Base-by-base conservation (phyloP, 2,329 filamentous ascomycete genomes). In the Blastomyces silverae region DNA sequence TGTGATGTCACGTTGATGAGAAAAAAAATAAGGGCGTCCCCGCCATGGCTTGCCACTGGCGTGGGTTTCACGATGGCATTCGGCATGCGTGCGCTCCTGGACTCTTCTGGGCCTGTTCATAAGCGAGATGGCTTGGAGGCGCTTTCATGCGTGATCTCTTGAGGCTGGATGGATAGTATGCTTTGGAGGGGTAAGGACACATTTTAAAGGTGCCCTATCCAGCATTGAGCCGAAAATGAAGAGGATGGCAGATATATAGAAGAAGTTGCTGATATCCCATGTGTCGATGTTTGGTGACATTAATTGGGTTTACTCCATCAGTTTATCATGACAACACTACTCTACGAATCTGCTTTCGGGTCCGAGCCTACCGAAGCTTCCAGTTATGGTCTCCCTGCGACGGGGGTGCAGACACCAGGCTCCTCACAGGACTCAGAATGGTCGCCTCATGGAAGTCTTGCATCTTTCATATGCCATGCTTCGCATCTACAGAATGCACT, bases 401-500 rank as follows among this genome's bases (percentile, higher is more conserved):
- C n/a, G 11, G 34, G 44, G n/a, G 37, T 0, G n/a, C 17, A 58
- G 20, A 58, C 34, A 2, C 5, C 56, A 39, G 37, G 6, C 34
- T 22, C 56, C n/a, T 42, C 55, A 6, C 34, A 39, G n/a, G 34
- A 37, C 31, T 15, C 37, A 28, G 56, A 61, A 48, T 46, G 59
- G 42, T 34, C 59, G 25, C 37, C 42, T 17, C 59, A 61, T n/a
- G 22, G 59, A 34, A 61, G 59, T 37, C 59, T 61, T 61, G 59
- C 59, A 42, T 61, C 59, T 15, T 50, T 61, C 25, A 61, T 61
- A 61, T 48, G 59, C 59, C 42, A 61, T 42, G 59, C 59, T 31
- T 46, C 59, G 6, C 20, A 61, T 37, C 22, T 61, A 25, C 42
- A 61, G 17, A 61, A 61, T 2, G 59, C 48, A 42, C 59, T 61